Conservation (phyloP, 129 eudicot species). For the Flaveria ramosissima region DNA sequence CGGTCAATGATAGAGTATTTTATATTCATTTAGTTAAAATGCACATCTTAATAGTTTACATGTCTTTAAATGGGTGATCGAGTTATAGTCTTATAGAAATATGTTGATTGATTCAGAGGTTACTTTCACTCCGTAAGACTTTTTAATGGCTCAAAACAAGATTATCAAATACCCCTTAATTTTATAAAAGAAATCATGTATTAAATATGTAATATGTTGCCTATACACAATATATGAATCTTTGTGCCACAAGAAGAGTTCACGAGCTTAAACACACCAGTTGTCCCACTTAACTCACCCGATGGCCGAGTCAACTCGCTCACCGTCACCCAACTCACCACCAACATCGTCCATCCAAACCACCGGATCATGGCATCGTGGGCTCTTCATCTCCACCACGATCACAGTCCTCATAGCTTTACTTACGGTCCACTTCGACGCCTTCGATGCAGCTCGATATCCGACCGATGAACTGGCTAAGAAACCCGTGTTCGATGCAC, state of each 20-base stretch:
- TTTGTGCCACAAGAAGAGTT: neutral
- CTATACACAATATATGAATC: too few relatives aligned
- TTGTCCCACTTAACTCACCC: neutral
- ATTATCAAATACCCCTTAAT: too few relatives aligned
- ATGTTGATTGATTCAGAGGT: too few relatives aligned
- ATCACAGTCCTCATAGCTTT: conserved; percentile 39
- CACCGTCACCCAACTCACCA: conserved; percentile 22
- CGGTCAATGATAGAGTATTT: too few relatives aligned
- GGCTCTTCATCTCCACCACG: conserved; percentile 32
- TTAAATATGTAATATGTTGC: too few relatives aligned
- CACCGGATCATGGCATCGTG: conserved; percentile 31
- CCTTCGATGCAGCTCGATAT: conserved; percentile 66
- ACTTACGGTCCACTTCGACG: conserved; percentile 52
- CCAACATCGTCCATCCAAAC: conserved; percentile 11
- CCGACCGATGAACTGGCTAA: conserved; percentile 49
- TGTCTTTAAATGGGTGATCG: too few relatives aligned
- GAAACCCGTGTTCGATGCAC: conserved; percentile 27
- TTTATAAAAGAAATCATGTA: too few relatives aligned
- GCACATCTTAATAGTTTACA: too few relatives aligned
- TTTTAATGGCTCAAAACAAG: too few relatives aligned
- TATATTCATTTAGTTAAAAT: too few relatives aligned
- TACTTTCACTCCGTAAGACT: too few relatives aligned
- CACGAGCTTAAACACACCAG: neutral
- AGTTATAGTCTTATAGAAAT: too few relatives aligned
- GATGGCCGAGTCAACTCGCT: conserved; percentile 34